Evolutionary conservation across 2,329 filamentous ascomycete species (phyloP).

Genomic region (Colletotrichum magnum): DNA sequence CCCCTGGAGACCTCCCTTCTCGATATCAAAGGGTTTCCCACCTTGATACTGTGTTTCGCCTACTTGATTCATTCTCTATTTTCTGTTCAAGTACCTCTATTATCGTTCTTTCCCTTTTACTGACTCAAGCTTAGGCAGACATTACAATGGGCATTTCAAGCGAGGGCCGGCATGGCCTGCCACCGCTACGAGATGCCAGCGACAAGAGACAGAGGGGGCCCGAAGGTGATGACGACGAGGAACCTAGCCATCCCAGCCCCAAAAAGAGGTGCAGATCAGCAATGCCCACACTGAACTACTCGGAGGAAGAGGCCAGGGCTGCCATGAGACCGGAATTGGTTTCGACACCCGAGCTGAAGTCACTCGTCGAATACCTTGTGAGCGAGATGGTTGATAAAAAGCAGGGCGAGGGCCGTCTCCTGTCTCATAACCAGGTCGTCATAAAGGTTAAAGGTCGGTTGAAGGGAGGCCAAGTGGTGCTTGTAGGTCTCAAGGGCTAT

Average conservation of each 20-base stretch:
- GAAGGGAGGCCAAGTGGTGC: constrained; percentile 14
- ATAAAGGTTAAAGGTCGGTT: constrained; percentile 15
- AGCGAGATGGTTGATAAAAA: background rate
- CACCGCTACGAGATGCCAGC: background rate
- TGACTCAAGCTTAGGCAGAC: no score
- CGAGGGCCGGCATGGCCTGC: no score
- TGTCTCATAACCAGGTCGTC: constrained; percentile 13
- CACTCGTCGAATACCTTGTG: constrained; percentile 2
- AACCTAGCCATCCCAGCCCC: background rate
- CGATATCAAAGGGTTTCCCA: no score
- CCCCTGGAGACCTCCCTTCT: no score
- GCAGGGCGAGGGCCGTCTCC: constrained; percentile 1
- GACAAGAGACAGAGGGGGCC: background rate
- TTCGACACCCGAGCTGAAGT: constrained; percentile 11
- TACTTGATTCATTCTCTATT: no score
- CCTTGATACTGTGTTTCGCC: no score
- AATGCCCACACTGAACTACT: constrained; percentile 4
- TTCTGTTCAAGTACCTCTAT: no score
- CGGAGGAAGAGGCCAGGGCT: background rate
- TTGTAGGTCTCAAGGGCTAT: constrained; percentile 19
- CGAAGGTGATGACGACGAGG: background rate
- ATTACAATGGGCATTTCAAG: no score
- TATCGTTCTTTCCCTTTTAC: no score
- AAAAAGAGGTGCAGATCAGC: background rate
- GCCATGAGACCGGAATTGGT: constrained; percentile 29